Conservation (phyloP, 2,329 filamentous ascomycete species). For the Onygenales sp. region DNA sequence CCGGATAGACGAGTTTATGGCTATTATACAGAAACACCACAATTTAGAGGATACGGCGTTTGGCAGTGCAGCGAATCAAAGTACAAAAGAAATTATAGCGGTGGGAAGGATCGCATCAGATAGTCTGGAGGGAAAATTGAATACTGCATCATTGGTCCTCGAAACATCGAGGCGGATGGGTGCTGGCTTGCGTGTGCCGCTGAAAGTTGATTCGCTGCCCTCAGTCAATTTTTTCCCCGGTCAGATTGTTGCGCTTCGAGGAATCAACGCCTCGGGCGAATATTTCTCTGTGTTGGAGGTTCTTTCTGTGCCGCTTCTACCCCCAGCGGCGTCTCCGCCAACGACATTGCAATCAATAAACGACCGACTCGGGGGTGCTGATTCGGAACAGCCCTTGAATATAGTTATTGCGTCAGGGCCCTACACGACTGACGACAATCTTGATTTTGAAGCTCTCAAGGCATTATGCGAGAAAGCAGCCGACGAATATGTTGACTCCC, state of each 20-base stretch:
- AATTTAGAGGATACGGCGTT: slow-evolving; percentile 70
- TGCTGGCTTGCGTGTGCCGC: slow-evolving; percentile 67
- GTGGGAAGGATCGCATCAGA: slow-evolving; percentile 90
- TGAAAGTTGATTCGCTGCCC: slow-evolving; percentile 62
- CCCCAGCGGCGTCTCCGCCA: slow-evolving; percentile 61
- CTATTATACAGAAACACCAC: slow-evolving; percentile 64
- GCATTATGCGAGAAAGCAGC: slow-evolving; percentile 70
- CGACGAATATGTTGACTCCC: slow-evolving; percentile 62
- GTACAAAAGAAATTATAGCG: slow-evolving; percentile 76
- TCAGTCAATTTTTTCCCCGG: slow-evolving; percentile 85
- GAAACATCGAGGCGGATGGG: slow-evolving; percentile 81
- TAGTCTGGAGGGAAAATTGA: slow-evolving; percentile 69
- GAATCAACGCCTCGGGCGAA: slow-evolving; percentile 76
- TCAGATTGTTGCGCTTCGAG: slow-evolving; percentile 79
- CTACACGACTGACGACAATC: slow-evolving; percentile 84
- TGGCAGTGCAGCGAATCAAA: slow-evolving; percentile 76
- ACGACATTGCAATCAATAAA: slow-evolving; percentile 58
- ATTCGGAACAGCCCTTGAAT: slow-evolving; percentile 59
- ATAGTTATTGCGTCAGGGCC: slow-evolving; percentile 75
- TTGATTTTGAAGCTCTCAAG: slow-evolving; percentile 80
- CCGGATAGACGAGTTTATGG: slow-evolving; percentile 79
- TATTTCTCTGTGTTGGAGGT: slow-evolving; percentile 74
- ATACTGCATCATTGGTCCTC: slow-evolving; percentile 72
- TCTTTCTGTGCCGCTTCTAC: slow-evolving; percentile 63
- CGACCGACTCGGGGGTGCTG: slow-evolving; percentile 56